phyloP scores from a whole-genome alignment of 2,329 filamentous ascomycete species.

The Nemania sp. region DNA sequence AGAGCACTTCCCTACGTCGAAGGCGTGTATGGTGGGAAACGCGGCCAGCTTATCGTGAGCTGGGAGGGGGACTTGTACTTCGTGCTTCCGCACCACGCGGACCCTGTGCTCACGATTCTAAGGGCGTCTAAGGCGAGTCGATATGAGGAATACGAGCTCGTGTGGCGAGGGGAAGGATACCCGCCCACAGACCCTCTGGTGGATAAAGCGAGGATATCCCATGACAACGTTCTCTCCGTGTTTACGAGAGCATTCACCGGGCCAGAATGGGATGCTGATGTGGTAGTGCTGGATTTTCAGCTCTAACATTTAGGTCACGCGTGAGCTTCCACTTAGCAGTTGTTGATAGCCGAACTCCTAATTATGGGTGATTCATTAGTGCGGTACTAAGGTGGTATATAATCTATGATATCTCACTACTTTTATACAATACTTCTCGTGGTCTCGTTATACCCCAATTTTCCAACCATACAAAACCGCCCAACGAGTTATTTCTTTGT shows the following conservation, averaged over 20 bases:
- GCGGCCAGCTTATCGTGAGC: slow-evolving; percentile 54
- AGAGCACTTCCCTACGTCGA: slow-evolving; percentile 50
- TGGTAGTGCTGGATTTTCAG: slow-evolving; percentile 55
- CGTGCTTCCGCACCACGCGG: slow-evolving; percentile 53
- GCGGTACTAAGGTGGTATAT: slow-evolving; percentile 8
- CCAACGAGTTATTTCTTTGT: slow-evolving; percentile 37
- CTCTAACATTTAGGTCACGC: slow-evolving; percentile 35
- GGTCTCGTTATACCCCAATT: slow-evolving; percentile 30
- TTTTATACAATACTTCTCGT: slow-evolving; percentile 39
- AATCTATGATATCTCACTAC: slow-evolving; percentile 20
- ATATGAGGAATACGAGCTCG: slow-evolving; percentile 52
- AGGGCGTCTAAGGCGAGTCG: slow-evolving; percentile 46
- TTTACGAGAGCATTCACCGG: slow-evolving; percentile 46
- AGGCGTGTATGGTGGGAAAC: slow-evolving; percentile 50
- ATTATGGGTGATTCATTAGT: slow-evolving; percentile 26
- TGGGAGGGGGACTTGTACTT: slow-evolving; percentile 53
- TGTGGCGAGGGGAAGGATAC: slow-evolving; percentile 53
- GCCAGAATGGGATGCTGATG: slow-evolving; percentile 40
- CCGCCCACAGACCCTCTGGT: slow-evolving; percentile 56
- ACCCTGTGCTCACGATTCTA: slow-evolving; percentile 50
- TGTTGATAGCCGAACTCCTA: not conserved
- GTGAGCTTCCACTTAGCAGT: not conserved
- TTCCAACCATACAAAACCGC: slow-evolving; percentile 4
- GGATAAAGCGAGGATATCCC: slow-evolving; percentile 53
- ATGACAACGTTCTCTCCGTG: slow-evolving; percentile 54